Conservation (phyloP, 805 yeast species). For the Candida andamanensis region DNA sequence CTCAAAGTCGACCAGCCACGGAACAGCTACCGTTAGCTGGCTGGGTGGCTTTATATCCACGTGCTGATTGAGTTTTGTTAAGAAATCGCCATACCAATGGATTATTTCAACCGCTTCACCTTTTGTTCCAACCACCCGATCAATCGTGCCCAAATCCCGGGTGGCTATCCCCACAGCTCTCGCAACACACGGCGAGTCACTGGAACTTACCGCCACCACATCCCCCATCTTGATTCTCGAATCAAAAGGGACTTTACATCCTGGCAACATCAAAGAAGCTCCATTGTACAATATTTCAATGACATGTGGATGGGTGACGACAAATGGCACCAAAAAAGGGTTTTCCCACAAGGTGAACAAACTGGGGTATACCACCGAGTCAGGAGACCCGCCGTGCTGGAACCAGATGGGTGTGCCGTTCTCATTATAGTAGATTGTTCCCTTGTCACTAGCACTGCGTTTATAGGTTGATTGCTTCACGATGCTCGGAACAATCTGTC, state of each 20-base stretch:
- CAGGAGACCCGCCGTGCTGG: constrained; percentile 50
- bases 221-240: constrained; percentile 42
- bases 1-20: constrained; percentile 23
- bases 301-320: constrained; percentile 70
- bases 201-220: constrained; percentile 67
- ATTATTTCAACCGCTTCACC: constrained; percentile 77
- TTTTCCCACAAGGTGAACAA: constrained; percentile 66
- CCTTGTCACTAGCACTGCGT: constrained; percentile 48
- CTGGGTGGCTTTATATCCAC: constrained; percentile 33
- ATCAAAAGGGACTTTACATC: constrained; percentile 60
- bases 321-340: constrained; percentile 60
- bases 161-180: constrained; percentile 68
- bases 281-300: constrained; percentile 68
- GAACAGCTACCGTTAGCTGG: constrained; percentile 29
- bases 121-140: constrained; percentile 50
- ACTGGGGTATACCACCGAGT: constrained; percentile 60
- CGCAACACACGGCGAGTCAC: constrained; percentile 54
- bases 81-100: constrained; percentile 66
- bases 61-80: constrained; percentile 46
- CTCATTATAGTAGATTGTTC: constrained; percentile 61
- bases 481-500: constrained; percentile 43
- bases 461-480: constrained; percentile 62
- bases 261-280: constrained; percentile 78
- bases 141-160: constrained; percentile 40
- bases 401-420: constrained; percentile 72